A percentile compares a stretch with the other conserved stretches of the same genome.
These are phyloP conservation scores for Phialophora verrucosa DNA, from an alignment of 2,329 filamentous ascomycete genomes.

Conservation along the genomic window DNA sequence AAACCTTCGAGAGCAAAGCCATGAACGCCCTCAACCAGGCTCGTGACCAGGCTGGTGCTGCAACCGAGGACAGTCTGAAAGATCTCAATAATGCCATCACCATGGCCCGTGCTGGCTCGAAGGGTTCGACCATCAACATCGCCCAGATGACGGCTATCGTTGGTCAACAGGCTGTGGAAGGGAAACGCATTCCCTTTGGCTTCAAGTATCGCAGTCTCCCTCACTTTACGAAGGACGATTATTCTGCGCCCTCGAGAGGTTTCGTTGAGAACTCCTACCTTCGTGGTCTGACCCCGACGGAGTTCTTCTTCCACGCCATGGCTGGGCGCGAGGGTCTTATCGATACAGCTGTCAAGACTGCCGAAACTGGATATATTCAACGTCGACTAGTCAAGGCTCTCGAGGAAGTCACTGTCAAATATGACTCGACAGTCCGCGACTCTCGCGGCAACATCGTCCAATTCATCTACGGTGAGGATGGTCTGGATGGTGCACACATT, in stretches of 20 bases:
- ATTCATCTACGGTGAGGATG: conserved; percentile 97
- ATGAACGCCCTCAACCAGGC: conserved; percentile 92
- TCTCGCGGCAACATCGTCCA: conserved; percentile 95
- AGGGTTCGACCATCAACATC: conserved; percentile 99
- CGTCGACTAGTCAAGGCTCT: conserved; percentile 97
- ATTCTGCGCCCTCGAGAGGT: conserved; percentile 93
- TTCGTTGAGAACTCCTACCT: conserved; percentile 99
- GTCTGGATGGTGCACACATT: conserved; percentile 89
- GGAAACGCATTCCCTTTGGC: conserved; percentile 97
- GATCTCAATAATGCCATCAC: conserved; percentile 95
- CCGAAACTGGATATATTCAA: conserved; percentile 98
- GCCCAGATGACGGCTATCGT: conserved; percentile 99
- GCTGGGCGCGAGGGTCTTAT: conserved; percentile 99
- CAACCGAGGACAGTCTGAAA: conserved; percentile 89
- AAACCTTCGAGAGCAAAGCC: conserved; percentile 97
- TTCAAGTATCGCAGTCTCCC: conserved; percentile 98
- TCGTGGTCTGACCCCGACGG: conserved; percentile 88
- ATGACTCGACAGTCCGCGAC: conserved; percentile 96
- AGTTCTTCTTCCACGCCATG: conserved; percentile 99
- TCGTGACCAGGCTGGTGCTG: conserved; percentile 94
- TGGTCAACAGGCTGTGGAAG: conserved; percentile 96
- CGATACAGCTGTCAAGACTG: conserved; percentile 98
- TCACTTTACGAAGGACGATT: conserved; percentile 99
- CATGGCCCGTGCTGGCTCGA: conserved; percentile 96
- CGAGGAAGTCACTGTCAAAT: conserved; percentile 96